These are phyloP conservation scores for Nephelium lappaceum DNA, from an alignment of 345 rosid genomes.

Conservation along the genomic window DNA sequence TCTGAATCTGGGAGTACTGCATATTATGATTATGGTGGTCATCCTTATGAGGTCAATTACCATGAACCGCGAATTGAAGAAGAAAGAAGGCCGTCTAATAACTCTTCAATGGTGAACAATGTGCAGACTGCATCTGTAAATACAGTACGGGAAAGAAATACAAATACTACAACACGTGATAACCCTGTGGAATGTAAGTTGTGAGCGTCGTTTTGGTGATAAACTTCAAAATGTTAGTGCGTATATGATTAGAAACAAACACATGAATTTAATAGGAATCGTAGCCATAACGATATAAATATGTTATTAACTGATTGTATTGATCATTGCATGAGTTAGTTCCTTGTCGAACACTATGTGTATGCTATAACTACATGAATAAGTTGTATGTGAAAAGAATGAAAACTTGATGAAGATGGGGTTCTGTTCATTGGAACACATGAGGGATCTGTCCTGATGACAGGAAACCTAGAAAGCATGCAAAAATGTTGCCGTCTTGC, in stretches of 20 bases:
- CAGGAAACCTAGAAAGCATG: neutral
- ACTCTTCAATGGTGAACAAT: constrained; percentile 40
- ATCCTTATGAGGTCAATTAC: constrained; percentile 50
- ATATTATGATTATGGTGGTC: constrained; percentile 47
- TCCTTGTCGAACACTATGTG: neutral
- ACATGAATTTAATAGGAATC: neutral
- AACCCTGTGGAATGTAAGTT: constrained; percentile 67
- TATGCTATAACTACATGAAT: neutral
- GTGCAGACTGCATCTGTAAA: constrained; percentile 40
- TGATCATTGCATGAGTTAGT: neutral
- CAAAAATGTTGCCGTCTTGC: neutral
- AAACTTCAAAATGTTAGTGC: neutral
- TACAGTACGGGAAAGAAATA: constrained; percentile 49
- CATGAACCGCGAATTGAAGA: constrained; percentile 44
- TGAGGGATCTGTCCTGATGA: neutral
- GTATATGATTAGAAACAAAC: neutral
- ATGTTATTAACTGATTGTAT: neutral
- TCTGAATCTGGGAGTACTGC: constrained; percentile 54
- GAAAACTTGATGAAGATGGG: neutral
- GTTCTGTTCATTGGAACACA: neutral
- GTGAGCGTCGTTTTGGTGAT: constrained; percentile 15
- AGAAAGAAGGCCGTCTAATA: constrained; percentile 49
- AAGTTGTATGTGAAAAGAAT: neutral
- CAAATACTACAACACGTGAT: constrained; percentile 35
- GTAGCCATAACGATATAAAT: neutral